Percentiles rank a stretch among this genome's conserved stretches.
These are phyloP conservation scores for Apiotrichum mycotoxinovorans DNA, from an alignment of 1,284 basidiomycete species.

Conservation along the genomic window DNA sequence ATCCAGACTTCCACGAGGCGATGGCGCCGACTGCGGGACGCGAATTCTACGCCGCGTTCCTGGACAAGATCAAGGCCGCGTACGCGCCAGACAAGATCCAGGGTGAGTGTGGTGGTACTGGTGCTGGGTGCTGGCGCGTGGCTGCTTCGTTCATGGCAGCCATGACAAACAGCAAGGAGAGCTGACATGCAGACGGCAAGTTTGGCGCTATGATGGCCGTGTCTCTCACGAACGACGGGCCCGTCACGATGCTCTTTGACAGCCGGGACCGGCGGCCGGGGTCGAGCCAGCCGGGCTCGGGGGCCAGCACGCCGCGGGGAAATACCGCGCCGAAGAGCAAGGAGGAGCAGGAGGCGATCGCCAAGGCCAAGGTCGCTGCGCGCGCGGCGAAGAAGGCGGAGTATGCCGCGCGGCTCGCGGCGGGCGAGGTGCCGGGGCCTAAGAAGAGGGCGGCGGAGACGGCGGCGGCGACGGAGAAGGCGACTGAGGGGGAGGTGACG, in stretches of 20 bases:
- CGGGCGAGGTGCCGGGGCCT: slow-evolving; percentile 2
- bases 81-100: slow-evolving; percentile 73
- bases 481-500: not conserved
- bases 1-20: slow-evolving; percentile 76
- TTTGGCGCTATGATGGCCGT: slow-evolving; percentile 95
- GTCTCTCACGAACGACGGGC: slow-evolving; percentile 77
- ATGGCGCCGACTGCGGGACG: slow-evolving; percentile 71
- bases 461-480: not conserved
- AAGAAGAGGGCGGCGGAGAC: not conserved
- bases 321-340: slow-evolving; percentile 1
- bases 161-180: too few relatives aligned
- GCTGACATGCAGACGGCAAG: slow-evolving; percentile 53
- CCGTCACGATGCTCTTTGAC: slow-evolving; percentile 76
- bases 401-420: slow-evolving; percentile 12
- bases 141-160: too few relatives aligned
- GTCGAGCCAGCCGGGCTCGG: not conserved
- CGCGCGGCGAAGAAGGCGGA: slow-evolving; percentile 17
- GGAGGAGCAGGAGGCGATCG: slow-evolving; percentile 14
- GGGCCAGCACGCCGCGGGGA: slow-evolving; percentile 14
- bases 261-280: slow-evolving; percentile 20
- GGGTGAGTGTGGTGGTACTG: slow-evolving; percentile 54
- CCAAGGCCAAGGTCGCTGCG: slow-evolving; percentile 15
- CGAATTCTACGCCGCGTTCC: slow-evolving; percentile 66
- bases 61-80: slow-evolving; percentile 61
- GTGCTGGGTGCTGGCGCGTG: not conserved